Evolutionary conservation across 2,329 filamentous ascomycete species (phyloP).

Genomic region (Aspergillus neotritici): DNA sequence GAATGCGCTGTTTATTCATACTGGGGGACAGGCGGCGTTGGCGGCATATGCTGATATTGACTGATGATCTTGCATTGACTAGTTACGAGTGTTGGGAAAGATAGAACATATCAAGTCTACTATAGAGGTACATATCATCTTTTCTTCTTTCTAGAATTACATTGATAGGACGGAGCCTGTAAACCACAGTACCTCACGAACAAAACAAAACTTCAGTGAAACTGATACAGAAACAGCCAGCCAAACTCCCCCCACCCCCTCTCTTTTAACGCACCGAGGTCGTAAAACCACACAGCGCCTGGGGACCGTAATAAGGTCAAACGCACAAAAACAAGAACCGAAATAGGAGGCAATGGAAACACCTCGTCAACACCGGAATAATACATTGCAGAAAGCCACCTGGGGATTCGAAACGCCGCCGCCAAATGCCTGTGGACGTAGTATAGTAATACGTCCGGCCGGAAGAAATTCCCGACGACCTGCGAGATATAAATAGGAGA

Average conservation of each 20-base stretch:
- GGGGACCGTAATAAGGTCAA: constrained; percentile 7
- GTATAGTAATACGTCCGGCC: background rate
- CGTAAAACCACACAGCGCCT: constrained; percentile 7
- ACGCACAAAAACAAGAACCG: constrained; percentile 6
- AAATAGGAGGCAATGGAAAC: constrained; percentile 7
- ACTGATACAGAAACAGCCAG: constrained; percentile 3
- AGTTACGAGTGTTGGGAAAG: constrained; percentile 7
- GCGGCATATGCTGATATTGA: constrained; percentile 25
- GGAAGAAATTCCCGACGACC: background rate
- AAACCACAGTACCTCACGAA: background rate
- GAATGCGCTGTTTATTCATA: constrained; percentile 35
- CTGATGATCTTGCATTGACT: constrained; percentile 2
- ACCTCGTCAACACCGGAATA: constrained; percentile 10
- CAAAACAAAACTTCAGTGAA: constrained; percentile 3
- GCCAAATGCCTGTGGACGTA: constrained; percentile 5
- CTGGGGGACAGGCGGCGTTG: constrained; percentile 32
- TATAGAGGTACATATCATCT: constrained; percentile 11
- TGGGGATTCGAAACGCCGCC: constrained; percentile 6
- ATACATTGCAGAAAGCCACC: constrained; percentile 15
- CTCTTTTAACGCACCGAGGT: constrained; percentile 19
- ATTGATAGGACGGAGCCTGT: constrained; percentile 2
- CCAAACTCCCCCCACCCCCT: constrained; percentile 14
- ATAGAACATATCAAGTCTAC: no score
- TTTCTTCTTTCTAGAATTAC: constrained; percentile 29
- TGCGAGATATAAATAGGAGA: background rate